Evolutionary conservation across 2,329 filamentous ascomycete genomes (phyloP).

Genomic region (Cladosporium cucumerinum): DNA sequence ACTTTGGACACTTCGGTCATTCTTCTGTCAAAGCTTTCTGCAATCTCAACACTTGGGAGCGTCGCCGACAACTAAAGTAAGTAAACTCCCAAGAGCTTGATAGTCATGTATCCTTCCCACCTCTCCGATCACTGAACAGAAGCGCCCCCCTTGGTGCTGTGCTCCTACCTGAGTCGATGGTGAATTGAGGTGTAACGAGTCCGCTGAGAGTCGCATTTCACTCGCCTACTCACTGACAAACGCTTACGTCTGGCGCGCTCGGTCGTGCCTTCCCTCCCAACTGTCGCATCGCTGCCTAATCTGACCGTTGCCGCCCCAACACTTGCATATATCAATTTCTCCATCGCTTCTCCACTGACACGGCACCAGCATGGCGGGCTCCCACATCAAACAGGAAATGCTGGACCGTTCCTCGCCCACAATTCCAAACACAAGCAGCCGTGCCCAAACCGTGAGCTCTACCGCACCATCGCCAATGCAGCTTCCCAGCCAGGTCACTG

Average conservation of each 20-base stretch:
- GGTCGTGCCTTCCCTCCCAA: not conserved
- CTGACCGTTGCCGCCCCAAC: not conserved
- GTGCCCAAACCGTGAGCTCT: not conserved
- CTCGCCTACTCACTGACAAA: not conserved
- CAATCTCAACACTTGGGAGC: constrained; percentile 18
- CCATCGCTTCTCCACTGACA: not conserved
- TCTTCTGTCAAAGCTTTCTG: constrained; percentile 27
- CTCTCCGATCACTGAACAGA: not conserved
- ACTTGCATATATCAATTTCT: not conserved
- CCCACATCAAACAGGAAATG: not conserved
- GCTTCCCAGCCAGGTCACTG: not conserved
- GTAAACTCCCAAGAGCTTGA: not conserved
- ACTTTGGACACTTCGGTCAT: constrained; percentile 28
- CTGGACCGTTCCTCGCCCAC: not conserved
- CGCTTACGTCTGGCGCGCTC: not conserved
- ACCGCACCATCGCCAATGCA: not conserved
- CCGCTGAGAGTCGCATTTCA: not conserved
- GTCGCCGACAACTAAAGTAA: constrained; percentile 9
- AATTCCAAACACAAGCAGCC: not conserved
- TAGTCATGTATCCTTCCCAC: not conserved
- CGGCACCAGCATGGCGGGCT: not conserved
- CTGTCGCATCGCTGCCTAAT: not conserved
- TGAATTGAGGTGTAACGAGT: not conserved
- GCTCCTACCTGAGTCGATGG: not conserved
- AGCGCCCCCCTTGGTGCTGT: not conserved